Base-by-base conservation (phyloP, 1,284 basidiomycete species). In the Chalciporus piperatoides region DNA sequence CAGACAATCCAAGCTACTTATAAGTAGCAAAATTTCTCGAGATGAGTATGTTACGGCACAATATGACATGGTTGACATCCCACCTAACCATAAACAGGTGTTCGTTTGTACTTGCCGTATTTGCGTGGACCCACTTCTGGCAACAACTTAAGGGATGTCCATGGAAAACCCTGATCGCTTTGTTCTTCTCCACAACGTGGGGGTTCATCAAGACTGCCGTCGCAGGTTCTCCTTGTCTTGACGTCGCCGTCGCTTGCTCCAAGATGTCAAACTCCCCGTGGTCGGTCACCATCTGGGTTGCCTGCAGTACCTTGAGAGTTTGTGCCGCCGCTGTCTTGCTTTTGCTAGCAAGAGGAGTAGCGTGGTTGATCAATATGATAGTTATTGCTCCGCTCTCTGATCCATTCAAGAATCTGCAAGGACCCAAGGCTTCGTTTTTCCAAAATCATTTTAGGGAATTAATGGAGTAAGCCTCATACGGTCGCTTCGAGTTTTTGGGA, bases 391-490 rank as follows among this genome's bases (percentile, higher is more conserved):
- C 79, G 11, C 61, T 68, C 6, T 70, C 61, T 39, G 78, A 80
- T 59, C 77, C 77, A 14, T 62, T 81, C 42, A 62, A 67, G 46
- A 64, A 71, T 41, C 60, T 81, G 11, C 75, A 76, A 43, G 79
- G 79, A 0, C 77, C 77, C 7, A 61, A 70, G 24, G 76, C 65
- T 10, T 54, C 68, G 14, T 56, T 63, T 2, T 62, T 76, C 37
- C 57, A 72, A 46, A 74, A 65, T 48, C 75, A 78, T 58, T 68
- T 79, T 37, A 59, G 59, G 24, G 61, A 72, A 36, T 65, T 75
- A 39, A 67, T 73, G 65, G 71, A 79, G 77, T 79, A 51, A 25
- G 72, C 6, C 30, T 67, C 3, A 28, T 37, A 2, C 32, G 6
- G 2, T 32, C 14, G 12, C 12, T 32, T 12, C 12, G 12, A 6